Conservation (phyloP, 371 early-diverging fungal species). For the Coemansia sp. region DNA sequence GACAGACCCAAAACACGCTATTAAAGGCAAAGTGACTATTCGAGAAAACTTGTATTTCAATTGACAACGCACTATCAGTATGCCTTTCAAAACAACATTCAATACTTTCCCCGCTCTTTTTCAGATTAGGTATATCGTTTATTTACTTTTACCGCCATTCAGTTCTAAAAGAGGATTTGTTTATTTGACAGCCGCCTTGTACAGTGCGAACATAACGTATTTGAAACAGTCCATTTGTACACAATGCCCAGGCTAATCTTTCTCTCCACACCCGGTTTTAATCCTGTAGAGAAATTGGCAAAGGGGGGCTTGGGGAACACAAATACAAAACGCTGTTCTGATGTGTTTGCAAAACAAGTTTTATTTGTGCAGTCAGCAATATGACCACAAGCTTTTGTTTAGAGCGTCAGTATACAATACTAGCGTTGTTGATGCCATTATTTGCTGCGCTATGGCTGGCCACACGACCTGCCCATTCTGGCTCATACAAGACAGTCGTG, state of each 20-base stretch:
- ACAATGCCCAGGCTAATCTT: neutral
- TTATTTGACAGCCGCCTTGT: neutral
- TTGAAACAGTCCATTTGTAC: neutral
- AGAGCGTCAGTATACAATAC: neutral
- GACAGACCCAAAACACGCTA: neutral
- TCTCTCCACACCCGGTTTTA: neutral
- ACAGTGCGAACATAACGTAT: neutral
- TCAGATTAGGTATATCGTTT: neutral
- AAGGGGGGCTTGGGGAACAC: neutral
- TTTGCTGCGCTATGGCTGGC: neutral
- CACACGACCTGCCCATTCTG: neutral
- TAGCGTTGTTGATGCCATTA: neutral
- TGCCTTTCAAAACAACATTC: neutral
- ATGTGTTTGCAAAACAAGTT: neutral
- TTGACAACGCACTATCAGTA: neutral
- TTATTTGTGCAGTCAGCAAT: neutral
- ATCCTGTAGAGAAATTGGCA: neutral
- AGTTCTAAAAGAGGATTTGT: neutral
- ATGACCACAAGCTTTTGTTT: neutral
- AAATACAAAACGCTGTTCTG: neutral
- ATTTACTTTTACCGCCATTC: neutral
- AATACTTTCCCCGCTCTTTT: slow-evolving; percentile 1
- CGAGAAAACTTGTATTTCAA: neutral
- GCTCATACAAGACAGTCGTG: neutral
- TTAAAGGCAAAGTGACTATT: neutral